Evolutionary conservation across 1,139 yeast genomes (phyloP).

Genomic region (Nakaseomyces glabratus): DNA sequence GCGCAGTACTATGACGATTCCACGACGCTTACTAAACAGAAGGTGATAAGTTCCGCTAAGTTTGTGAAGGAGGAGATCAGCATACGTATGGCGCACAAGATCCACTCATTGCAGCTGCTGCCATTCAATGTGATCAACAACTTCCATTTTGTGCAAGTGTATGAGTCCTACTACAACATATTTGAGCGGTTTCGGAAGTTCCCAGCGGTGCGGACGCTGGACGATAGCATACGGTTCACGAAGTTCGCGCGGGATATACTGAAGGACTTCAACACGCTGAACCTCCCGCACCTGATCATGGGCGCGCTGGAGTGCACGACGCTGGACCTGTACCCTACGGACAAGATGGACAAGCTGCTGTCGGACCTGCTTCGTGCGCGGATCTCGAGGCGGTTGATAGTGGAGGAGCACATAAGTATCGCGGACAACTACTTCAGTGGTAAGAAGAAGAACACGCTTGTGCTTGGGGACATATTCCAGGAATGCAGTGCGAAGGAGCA

Average conservation of each 20-base stretch:
- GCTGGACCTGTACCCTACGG: constrained; percentile 50
- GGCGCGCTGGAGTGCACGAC: constrained; percentile 81
- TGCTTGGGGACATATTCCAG: constrained; percentile 79
- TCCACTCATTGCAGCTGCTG: constrained; percentile 67
- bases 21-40: constrained; percentile 52
- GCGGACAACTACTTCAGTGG: constrained; percentile 49
- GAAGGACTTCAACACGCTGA: constrained; percentile 64
- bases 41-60: constrained; percentile 72
- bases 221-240: constrained; percentile 70
- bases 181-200: constrained; percentile 76
- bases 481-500: constrained; percentile 70
- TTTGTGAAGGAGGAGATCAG: constrained; percentile 83
- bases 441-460: constrained; percentile 36
- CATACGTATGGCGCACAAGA: constrained; percentile 69
- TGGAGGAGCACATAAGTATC: constrained; percentile 79
- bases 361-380: constrained; percentile 73
- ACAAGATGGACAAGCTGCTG: constrained; percentile 61
- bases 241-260: constrained; percentile 50
- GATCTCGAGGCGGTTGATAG: constrained; percentile 79
- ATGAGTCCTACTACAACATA: constrained; percentile 79
- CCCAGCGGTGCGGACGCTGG: constrained; percentile 53
- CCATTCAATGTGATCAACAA: constrained; percentile 83
- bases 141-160: constrained; percentile 75
- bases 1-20: constrained; percentile 77
- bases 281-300: constrained; percentile 83